phyloP scores from a whole-genome alignment of 768 basidiomycete genomes.

The Lactifluus piperatus region DNA sequence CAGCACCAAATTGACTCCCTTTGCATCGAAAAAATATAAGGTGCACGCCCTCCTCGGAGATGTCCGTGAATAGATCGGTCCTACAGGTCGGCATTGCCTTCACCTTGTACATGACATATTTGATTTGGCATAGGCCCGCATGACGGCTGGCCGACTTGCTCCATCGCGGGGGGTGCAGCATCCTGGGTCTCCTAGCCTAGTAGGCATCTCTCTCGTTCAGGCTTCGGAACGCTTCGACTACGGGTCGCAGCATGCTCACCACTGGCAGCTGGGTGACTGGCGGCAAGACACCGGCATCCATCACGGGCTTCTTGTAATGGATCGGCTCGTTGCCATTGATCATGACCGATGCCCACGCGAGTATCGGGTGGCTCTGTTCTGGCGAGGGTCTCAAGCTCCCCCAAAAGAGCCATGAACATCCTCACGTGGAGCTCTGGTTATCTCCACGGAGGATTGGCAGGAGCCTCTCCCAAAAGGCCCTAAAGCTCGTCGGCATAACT shows the following conservation, averaged over 20 bases:
- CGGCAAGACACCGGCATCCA: neutral
- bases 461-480: neutral
- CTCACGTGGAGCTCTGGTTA: neutral
- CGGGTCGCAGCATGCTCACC: conserved; percentile 5
- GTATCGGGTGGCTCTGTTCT: neutral
- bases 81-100: neutral
- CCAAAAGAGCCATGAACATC: neutral
- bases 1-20: too few relatives aligned
- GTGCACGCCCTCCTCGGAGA: neutral
- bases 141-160: neutral
- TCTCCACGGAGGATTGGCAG: neutral
- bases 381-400: neutral
- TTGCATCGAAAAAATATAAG: too few relatives aligned
- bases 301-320: neutral
- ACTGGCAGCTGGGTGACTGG: neutral
- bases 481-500: neutral
- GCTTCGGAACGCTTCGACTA: neutral
- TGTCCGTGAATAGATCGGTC: neutral
- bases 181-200: neutral
- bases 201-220: neutral
- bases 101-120: neutral
- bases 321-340: neutral
- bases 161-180: neutral
- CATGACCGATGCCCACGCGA: neutral
- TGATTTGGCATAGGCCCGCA: neutral